Evolutionary conservation across 106 monocot species (phyloP), one percentile per base, ranked within the genome.

Genomic region (Allium fistulosum): DNA sequence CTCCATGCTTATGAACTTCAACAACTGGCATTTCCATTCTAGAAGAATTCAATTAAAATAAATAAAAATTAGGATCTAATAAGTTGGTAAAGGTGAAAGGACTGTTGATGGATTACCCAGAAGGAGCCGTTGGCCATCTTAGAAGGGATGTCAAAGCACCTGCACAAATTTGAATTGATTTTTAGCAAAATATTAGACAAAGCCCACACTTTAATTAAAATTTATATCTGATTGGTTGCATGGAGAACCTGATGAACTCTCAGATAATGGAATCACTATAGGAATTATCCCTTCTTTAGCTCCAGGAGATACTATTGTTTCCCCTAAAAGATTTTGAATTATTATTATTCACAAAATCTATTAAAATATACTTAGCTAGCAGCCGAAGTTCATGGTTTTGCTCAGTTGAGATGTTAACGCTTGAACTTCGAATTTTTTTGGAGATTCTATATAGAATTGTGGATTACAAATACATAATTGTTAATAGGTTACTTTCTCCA

Each of bases 1-100:
- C 80, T 10, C 97, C 97, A 81, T 92, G 79, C 67, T 81, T 89
- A 27, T 66, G 86, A 56, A 97, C 97, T 89, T 92, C 84, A 65
- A 97, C 97, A 71, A 97, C 79, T 50, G 92, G 92, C 92, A 92
- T 87, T 50, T 92, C 97, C 97, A 97, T 92, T 73, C 89, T 97
- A 62, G 56, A 66, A 49, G 46, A 51, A 71, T 11, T 52, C 62
- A 52, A 61, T 53, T 26, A 45, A 5, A 28, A 45, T n/a, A 47
- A 53, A 7, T 52, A 45, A 26, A 17, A 13, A 13, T 13, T 4
- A 48, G 28, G 50, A 37, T 17, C 49, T 26, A 11, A 45, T 56
- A 57, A 47, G 15, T 48, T 22, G 17, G 11, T 61, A 47, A 61
- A 57, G 49, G 48, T n/a, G 15, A 74, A 52, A 51, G n/a, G 58